Evolutionary conservation across 441 rosid species (phyloP).

Genomic region (Arabidopsis hybrid): DNA sequence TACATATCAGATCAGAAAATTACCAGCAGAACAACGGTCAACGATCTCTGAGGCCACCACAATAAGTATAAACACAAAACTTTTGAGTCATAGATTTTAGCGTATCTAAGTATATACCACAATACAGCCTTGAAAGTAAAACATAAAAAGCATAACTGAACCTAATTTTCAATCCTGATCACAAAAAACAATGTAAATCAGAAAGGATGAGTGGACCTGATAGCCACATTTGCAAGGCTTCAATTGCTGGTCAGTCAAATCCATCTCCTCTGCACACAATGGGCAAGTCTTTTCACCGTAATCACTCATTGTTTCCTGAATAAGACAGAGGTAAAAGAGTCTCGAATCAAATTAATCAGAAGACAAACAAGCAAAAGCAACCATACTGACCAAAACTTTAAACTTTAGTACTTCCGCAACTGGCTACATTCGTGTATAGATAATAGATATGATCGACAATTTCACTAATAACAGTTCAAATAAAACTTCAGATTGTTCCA

Average conservation of each 20-base stretch:
- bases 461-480: neutral
- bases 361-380: slow-evolving; percentile 1
- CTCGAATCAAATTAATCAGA: neutral
- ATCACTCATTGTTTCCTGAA: slow-evolving; percentile 71
- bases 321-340: neutral
- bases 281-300: slow-evolving; percentile 89
- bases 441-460: neutral
- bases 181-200: neutral
- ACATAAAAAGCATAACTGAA: neutral
- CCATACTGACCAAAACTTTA: neutral
- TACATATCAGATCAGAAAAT: slow-evolving; percentile 3
- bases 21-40: neutral
- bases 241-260: slow-evolving; percentile 88
- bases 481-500: no score
- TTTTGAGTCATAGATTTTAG: neutral
- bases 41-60: neutral
- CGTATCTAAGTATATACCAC: neutral
- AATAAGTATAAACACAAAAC: neutral
- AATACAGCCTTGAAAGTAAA: neutral
- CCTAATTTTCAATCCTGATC: neutral
- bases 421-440: no score
- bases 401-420: neutral
- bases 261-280: slow-evolving; percentile 93
- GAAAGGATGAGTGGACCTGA: slow-evolving; percentile 54
- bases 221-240: slow-evolving; percentile 98